Percentiles rank a stretch among this genome's conserved stretches.
Evolutionary conservation across 345 rosid genomes (phyloP).

Genomic region (Pelargonium nanum): DNA sequence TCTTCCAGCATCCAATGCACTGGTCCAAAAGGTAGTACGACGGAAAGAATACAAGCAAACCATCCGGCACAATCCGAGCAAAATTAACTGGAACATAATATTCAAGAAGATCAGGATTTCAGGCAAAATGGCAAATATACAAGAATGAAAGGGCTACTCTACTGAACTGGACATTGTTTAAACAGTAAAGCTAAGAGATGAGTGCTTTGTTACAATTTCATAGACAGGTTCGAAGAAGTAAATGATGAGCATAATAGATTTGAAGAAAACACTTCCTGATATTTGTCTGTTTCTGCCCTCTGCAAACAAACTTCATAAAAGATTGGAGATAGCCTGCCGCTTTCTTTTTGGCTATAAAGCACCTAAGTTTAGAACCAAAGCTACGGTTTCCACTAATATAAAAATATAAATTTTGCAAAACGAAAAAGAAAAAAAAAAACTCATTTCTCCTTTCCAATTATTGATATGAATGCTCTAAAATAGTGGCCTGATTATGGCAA

Average conservation of each 20-base stretch:
- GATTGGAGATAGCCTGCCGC: background rate
- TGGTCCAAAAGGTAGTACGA: conserved; percentile 87
- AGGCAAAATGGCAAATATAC: background rate
- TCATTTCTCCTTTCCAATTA: too few species aligned
- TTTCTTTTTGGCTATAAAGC: background rate
- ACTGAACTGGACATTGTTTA: background rate
- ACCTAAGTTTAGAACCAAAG: background rate
- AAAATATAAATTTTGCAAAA: background rate
- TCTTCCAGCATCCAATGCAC: conserved; percentile 81
- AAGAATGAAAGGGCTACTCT: background rate
- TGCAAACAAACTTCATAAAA: background rate
- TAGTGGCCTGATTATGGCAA: background rate
- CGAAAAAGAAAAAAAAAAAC: background rate
- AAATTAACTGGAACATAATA: conserved; percentile 58
- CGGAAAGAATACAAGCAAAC: conserved; percentile 86
- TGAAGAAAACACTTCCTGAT: background rate
- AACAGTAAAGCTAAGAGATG: background rate
- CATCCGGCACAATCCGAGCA: conserved; percentile 90
- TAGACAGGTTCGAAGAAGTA: background rate
- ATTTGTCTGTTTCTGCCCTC: background rate
- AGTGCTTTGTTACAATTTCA: background rate
- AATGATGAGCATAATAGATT: too few species aligned
- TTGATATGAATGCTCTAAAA: too few species aligned
- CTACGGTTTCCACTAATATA: background rate
- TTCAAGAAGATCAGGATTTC: conserved; percentile 9